Percentiles rank a stretch among this genome's conserved stretches.
Evolutionary conservation across 2,329 filamentous ascomycete genomes (phyloP).

Genomic region (Corynespora cassiicola): DNA sequence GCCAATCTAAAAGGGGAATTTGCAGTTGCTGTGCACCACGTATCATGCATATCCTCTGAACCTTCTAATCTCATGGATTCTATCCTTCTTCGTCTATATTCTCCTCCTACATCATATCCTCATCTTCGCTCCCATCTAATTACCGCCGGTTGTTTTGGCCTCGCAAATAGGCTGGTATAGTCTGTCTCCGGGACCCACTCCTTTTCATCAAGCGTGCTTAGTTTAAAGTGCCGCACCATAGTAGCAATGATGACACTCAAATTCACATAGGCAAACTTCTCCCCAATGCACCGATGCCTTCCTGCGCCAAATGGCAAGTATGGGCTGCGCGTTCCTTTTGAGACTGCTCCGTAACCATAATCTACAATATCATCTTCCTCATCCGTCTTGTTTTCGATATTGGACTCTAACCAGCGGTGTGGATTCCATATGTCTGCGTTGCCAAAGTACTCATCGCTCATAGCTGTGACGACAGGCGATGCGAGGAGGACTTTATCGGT

Average conservation of each 20-base stretch:
- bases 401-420: conserved; percentile 77
- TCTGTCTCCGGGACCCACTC: too few relatives aligned
- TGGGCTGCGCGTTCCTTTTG: conserved; percentile 81
- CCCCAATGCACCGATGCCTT: conserved; percentile 86
- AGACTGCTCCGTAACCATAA: conserved; percentile 86
- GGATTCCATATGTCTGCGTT: conserved; percentile 81
- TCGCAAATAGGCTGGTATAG: too few relatives aligned
- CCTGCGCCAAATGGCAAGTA: conserved; percentile 92
- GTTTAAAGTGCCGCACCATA: conserved; percentile 74
- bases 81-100: too few relatives aligned
- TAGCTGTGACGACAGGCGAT: conserved; percentile 77
- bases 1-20: too few relatives aligned
- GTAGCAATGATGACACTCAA: conserved; percentile 79
- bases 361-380: conserved; percentile 74
- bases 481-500: conserved; percentile 77
- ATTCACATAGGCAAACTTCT: conserved; percentile 90
- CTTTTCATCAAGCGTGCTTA: too few relatives aligned
- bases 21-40: too few relatives aligned
- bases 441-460: conserved; percentile 76
- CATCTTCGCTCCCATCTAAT: too few relatives aligned
- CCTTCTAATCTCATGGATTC: too few relatives aligned
- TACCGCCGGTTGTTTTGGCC: too few relatives aligned
- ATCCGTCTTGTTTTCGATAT: conserved; percentile 64
- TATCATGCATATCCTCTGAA: too few relatives aligned
- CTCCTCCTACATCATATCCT: too few relatives aligned